Base-by-base conservation (phyloP, 805 yeast species). In the Wickerhamomyces xylosicus region DNA sequence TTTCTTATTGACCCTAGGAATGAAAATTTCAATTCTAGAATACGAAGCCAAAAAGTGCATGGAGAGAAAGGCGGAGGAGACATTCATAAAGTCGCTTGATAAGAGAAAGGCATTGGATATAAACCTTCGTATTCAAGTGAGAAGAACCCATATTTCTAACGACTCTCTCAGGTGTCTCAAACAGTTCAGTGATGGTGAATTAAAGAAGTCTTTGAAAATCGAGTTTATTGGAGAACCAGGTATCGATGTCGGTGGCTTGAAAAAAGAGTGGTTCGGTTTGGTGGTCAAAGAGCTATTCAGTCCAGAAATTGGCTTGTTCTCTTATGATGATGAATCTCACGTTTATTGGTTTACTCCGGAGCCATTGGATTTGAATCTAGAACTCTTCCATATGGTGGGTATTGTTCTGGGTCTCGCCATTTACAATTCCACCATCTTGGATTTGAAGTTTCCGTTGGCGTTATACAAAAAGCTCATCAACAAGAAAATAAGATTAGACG, bases 241-340 rank as follows among this genome's bases (percentile, higher is more conserved):
- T 0, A 73, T 90, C 18, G 98, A 90, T 62, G 97, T 87, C 1
- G 97, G 98, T 2, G 98, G 98, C 0, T 67, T 90, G 42, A 76
- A 81, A 50, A 89, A 87, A 53, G 98, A 90, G 53, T 90, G 98
- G 98, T 89, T 92, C 57, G 64, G 77, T 36, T 59, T 89, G 31
- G 62, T 92, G 31, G 77, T 84, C 1, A 73, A 72, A 41, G 79
- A 80, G 19, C 57, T 90, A 2, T 83, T 89, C 53, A 72, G 71
- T 50, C 82, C 87, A 2, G 63, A 66, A 35, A 72, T 77, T 25
- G 86, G 85, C 0, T 66, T 87, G 57, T 79, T 92, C 44, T 53
- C 62, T 8, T 72, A 74, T 47, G 72, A 77, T 33, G 83, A 78
- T 17, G 86, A 79, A 44, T 82, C 94, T 9, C 67, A 75, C 37